These are phyloP conservation scores for Fomitiporia mediterranea DNA, from an alignment of 1,284 basidiomycete genomes.

Conservation along the genomic window DNA sequence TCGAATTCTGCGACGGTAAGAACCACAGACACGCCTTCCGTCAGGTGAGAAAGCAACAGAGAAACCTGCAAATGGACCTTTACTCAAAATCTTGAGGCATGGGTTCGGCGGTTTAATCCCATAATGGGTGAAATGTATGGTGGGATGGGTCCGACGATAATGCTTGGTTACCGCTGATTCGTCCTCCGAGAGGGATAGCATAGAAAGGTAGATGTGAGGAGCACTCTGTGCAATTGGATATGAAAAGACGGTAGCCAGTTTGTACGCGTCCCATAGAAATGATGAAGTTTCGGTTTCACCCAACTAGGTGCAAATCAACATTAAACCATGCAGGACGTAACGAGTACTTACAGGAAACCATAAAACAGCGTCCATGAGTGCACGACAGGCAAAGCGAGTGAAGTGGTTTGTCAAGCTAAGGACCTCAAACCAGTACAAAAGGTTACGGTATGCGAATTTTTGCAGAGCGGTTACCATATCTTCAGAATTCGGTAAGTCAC, in stretches of 20 bases:
- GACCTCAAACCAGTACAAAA: slow-evolving; percentile 30
- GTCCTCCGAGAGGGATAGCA: neutral
- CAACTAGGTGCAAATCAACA: neutral
- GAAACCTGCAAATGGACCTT: neutral
- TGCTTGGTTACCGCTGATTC: neutral
- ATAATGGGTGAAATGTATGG: neutral
- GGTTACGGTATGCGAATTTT: slow-evolving; percentile 20
- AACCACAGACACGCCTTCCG: neutral
- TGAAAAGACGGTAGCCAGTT: neutral
- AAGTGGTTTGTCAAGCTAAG: slow-evolving; percentile 22
- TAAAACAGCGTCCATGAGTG: neutral
- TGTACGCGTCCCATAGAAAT: neutral
- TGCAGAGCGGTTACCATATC: neutral
- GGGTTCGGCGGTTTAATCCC: neutral
- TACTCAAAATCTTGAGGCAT: neutral
- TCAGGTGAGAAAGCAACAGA: slow-evolving; percentile 22
- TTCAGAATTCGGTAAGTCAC: neutral
- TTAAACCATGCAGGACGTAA: neutral
- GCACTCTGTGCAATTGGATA: neutral
- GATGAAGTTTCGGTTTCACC: neutral
- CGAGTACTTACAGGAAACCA: neutral
- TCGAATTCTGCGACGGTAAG: neutral
- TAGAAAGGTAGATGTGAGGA: neutral
- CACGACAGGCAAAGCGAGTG: neutral
- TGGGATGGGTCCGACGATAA: neutral